phyloP scores from a whole-genome alignment of 1,284 basidiomycete species.

The Microstroma glucosiphilum region DNA sequence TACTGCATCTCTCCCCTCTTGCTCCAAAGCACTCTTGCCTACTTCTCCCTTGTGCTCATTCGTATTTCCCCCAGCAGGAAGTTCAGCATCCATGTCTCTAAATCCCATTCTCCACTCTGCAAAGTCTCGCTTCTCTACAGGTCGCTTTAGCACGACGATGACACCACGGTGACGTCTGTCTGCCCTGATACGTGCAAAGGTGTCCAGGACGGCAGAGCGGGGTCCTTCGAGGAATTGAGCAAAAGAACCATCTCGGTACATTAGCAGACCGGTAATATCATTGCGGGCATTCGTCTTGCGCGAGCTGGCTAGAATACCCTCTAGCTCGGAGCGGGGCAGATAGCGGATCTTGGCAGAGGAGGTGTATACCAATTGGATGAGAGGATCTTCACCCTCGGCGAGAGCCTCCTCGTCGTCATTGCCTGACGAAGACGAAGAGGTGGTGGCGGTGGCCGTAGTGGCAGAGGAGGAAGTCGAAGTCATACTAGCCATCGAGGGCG shows the following conservation, averaged over 20 bases:
- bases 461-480: not conserved
- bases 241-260: slow-evolving; percentile 29
- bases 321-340: slow-evolving; percentile 17
- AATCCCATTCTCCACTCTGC: slow-evolving; percentile 30
- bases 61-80: not conserved
- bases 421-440: not conserved
- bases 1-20: not conserved
- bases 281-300: slow-evolving; percentile 20
- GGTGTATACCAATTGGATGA: slow-evolving; percentile 30
- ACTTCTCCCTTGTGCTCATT: slow-evolving; percentile 1
- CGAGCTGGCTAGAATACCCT: slow-evolving; percentile 18
- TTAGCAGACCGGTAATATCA: slow-evolving; percentile 23
- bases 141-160: slow-evolving; percentile 19
- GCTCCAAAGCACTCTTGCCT: not conserved
- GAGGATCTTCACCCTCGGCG: slow-evolving; percentile 8
- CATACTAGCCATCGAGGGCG: not conserved
- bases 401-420: not conserved
- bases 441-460: too few relatives aligned
- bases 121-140: slow-evolving; percentile 24
- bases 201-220: slow-evolving; percentile 15
- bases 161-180: slow-evolving; percentile 25
- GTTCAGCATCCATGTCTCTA: slow-evolving; percentile 18
- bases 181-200: slow-evolving; percentile 22
- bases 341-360: slow-evolving; percentile 21
- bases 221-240: slow-evolving; percentile 32